Evolutionary conservation across 768 basidiomycete species (phyloP), one percentile per base, ranked within the genome.

Genomic region (Russula brevipes): DNA sequence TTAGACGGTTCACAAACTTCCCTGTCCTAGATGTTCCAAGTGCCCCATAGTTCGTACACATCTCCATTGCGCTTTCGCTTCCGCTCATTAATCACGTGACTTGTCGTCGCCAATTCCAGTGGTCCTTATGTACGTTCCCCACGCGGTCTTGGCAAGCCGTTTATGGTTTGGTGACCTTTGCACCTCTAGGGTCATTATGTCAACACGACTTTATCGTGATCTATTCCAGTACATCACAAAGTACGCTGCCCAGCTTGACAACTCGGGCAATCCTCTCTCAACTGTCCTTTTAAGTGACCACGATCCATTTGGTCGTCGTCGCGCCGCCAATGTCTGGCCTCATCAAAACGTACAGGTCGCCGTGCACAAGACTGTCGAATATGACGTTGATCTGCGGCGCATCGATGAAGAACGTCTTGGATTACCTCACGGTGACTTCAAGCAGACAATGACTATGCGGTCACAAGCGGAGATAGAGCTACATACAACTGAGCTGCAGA

Each of bases 181-280:
- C 24, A 1, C 24, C 24, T 24, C 24, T n/a, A 65, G 60, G 61
- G 60, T 63, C 16, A 65, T 51, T 10, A 57, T 63, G 61, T 65
- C 64, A 50, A 65, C 64, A 33, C 64, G 64, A 35, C 60, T 65
- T 47, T 65, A 63, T 42, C 64, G 64, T 8, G 64, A 65, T 46
- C 38, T 65, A 31, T 65, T 65, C 54, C 60, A 65, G 61, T 65
- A 65, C 44, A 65, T 65, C 19, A 64, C 63, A 64, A 64, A 52
- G 63, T 64, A 64, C 35, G 59, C 47, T 24, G 36, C 14, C 19
- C 41, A 38, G 17, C 24, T 30, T 60, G 63, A 60, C 46, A 60
- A 42, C 53, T 50, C 54, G 12, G 35, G 30, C 53, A 55, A 51
- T 30, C 2, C 44, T 55, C 54, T 64, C 63, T 60, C 47, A 64